A percentile compares a stretch with the other conserved stretches of the same genome.
Conservation (phyloP, 805 yeast species). For the Zygoascus flipseniorum region DNA sequence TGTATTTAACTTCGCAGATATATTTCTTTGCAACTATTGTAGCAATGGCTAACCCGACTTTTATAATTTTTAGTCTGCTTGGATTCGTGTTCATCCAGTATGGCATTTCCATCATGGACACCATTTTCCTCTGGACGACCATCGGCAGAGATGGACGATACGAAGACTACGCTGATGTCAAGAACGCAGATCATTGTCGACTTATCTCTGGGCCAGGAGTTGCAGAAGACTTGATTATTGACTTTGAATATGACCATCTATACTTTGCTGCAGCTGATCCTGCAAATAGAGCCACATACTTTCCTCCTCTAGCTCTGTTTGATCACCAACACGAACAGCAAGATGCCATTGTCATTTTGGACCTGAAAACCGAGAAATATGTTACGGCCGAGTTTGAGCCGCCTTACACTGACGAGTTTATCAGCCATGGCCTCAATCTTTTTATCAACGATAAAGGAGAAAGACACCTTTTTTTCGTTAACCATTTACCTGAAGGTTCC, state of each 20-base stretch:
- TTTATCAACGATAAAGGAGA: background rate
- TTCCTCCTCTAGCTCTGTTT: background rate
- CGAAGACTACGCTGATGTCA: background rate
- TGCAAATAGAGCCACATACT: background rate
- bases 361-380: background rate
- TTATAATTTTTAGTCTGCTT: no score
- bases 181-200: background rate
- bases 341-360: background rate
- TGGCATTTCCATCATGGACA: no score
- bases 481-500: background rate
- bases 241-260: background rate
- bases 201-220: background rate
- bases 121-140: no score
- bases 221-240: background rate
- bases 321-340: background rate
- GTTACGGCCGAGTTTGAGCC: background rate
- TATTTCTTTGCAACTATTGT: no score
- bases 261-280: background rate
- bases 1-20: no score
- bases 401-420: background rate
- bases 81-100: no score
- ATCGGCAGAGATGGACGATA: background rate
- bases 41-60: no score
- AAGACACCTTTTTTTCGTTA: background rate
- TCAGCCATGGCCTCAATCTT: background rate